Percentiles rank a stretch among this genome's conserved stretches.
phyloP scores from a whole-genome alignment of 495 filamentous ascomycete genomes.

The Tuber indicum region DNA sequence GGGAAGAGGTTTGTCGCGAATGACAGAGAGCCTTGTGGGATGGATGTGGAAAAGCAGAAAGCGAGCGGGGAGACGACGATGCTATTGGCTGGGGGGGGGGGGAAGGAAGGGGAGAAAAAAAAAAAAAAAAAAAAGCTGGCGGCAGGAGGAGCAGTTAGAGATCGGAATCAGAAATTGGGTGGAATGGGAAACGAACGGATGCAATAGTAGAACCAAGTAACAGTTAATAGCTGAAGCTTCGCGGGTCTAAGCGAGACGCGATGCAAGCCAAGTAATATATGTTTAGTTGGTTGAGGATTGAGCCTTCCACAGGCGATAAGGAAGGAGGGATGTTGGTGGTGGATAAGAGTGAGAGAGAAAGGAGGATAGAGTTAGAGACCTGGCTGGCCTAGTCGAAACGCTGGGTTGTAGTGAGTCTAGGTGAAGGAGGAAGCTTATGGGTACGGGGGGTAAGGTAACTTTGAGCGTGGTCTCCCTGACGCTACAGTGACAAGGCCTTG shows the following conservation, averaged over 20 bases:
- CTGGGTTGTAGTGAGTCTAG: neutral
- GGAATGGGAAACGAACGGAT: neutral
- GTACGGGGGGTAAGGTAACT: neutral
- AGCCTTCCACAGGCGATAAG: neutral
- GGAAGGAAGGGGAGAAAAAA: fast-evolving
- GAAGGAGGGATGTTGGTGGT: neutral
- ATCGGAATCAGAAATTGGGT: neutral
- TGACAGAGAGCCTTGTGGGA: neutral
- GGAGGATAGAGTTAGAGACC: neutral
- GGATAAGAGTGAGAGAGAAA: neutral
- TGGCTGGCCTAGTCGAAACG: neutral
- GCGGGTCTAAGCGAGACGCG: conserved; percentile 4
- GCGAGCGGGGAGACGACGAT: neutral
- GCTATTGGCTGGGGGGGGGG: neutral
- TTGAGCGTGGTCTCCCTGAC: neutral
- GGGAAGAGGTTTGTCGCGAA: conserved; percentile 3
- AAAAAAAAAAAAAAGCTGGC: neutral
- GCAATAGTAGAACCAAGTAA: neutral
- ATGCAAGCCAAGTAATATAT: conserved; percentile 1
- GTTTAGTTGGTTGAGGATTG: neutral
- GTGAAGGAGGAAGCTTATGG: neutral
- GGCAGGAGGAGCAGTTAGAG: conserved; percentile 1
- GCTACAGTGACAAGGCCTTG: neutral
- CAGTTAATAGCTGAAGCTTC: neutral
- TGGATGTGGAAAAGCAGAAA: neutral